These are phyloP conservation scores for Coemansia sp. DNA, from an alignment of 192 early-diverging fungal genomes.

Conservation along the genomic window DNA sequence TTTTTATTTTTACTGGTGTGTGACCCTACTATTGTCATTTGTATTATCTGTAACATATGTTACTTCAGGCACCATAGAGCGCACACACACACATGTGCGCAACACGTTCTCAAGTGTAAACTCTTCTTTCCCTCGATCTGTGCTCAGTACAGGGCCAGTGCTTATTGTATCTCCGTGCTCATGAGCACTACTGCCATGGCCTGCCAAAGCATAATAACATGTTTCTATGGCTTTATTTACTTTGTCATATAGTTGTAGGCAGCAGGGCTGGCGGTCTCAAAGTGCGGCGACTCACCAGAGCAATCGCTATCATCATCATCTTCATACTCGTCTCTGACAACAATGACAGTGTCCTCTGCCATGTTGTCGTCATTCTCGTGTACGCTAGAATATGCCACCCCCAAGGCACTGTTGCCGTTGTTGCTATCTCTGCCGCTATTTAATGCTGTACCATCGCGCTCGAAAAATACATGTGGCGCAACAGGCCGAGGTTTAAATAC, in stretches of 20 bases:
- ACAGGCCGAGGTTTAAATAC: neutral
- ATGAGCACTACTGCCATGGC: too few species aligned
- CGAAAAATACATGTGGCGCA: neutral
- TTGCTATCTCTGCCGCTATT: neutral
- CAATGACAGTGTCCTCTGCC: neutral
- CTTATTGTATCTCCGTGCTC: too few species aligned
- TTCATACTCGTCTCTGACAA: slow-evolving; percentile 5
- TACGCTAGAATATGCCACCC: neutral
- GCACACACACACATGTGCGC: too few species aligned
- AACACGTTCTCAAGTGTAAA: too few species aligned
- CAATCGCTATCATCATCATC: neutral
- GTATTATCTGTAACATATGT: too few species aligned
- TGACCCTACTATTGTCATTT: too few species aligned
- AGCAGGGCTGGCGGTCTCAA: neutral
- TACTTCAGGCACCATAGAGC: too few species aligned
- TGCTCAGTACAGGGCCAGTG: too few species aligned
- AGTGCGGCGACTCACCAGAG: slow-evolving; percentile 1
- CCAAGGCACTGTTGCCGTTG: neutral
- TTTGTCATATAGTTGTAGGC: neutral
- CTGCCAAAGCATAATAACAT: too few species aligned
- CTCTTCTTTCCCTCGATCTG: too few species aligned
- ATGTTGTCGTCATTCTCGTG: neutral
- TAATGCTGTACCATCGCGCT: too few species aligned
- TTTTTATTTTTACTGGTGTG: too few species aligned
- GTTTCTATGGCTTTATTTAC: neutral